A percentile compares a stretch with the other conserved stretches of the same genome.
These are phyloP conservation scores for Onygenales sp. DNA, from an alignment of 2,329 filamentous ascomycete species.

Conservation along the genomic window DNA sequence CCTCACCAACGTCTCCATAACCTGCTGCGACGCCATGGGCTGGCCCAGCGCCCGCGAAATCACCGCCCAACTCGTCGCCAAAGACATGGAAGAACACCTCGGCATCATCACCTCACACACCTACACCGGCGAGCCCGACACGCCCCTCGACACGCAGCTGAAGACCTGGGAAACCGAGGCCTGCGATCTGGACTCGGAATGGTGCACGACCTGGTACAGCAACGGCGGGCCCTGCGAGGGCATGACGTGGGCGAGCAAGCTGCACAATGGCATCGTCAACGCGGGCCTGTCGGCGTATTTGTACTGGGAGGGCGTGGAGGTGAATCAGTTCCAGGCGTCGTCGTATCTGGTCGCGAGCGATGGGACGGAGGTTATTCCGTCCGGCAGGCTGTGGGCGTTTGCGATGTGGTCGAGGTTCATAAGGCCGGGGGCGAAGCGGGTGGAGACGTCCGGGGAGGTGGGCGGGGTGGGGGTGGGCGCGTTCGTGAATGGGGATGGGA, in stretches of 20 bases:
- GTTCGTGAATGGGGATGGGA: constrained; percentile 25
- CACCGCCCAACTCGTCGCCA: constrained; percentile 28
- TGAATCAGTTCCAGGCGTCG: constrained; percentile 19
- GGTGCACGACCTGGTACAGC: constrained; percentile 39
- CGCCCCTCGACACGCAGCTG: constrained; percentile 32
- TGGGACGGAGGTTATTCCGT: constrained; percentile 23
- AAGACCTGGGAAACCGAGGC: constrained; percentile 46
- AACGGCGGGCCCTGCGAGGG: constrained; percentile 42
- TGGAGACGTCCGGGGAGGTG: constrained; percentile 22
- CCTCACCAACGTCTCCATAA: constrained; percentile 28
- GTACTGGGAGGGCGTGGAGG: constrained; percentile 44
- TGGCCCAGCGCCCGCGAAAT: constrained; percentile 31
- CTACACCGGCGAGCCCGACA: constrained; percentile 33
- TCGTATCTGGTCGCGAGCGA: constrained; percentile 24
- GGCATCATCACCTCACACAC: constrained; percentile 35
- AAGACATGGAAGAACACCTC: constrained; percentile 29
- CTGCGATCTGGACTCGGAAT: constrained; percentile 37
- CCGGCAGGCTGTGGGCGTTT: constrained; percentile 33
- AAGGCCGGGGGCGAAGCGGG: constrained; percentile 28
- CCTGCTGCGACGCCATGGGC: constrained; percentile 38
- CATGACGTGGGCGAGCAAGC: constrained; percentile 47
- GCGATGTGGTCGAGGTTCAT: constrained; percentile 31
- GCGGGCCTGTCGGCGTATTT: constrained; percentile 44
- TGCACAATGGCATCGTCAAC: constrained; percentile 41
- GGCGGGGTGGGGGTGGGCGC: constrained; percentile 14